Evolutionary conservation across 1,139 yeast genomes (phyloP).

Genomic region (Kodamaea alishanica): DNA sequence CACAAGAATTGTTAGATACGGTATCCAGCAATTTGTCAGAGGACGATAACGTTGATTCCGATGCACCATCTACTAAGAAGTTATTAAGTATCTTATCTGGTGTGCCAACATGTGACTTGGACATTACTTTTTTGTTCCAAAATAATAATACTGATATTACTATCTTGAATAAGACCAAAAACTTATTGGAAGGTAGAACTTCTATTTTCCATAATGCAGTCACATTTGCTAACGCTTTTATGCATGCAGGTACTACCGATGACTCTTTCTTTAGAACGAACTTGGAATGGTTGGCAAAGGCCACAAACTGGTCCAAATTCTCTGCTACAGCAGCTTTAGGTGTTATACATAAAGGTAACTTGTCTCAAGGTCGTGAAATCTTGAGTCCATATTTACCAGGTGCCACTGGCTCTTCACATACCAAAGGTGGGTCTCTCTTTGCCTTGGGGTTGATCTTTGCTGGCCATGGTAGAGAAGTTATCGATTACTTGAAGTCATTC

Average conservation of each 20-base stretch:
- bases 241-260: slow-evolving; percentile 96
- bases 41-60: slow-evolving; percentile 36
- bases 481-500: slow-evolving; percentile 72
- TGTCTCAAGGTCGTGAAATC: slow-evolving; percentile 84
- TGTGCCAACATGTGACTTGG: slow-evolving; percentile 90
- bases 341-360: slow-evolving; percentile 92
- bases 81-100: slow-evolving; percentile 78
- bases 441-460: slow-evolving; percentile 94
- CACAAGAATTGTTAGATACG: slow-evolving; percentile 81
- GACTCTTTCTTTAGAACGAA: slow-evolving; percentile 89
- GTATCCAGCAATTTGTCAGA: slow-evolving; percentile 46
- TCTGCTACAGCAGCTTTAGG: slow-evolving; percentile 98
- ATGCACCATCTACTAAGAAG: slow-evolving; percentile 32
- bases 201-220: slow-evolving; percentile 95
- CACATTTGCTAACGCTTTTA: slow-evolving; percentile 89
- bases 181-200: slow-evolving; percentile 82
- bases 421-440: slow-evolving; percentile 93
- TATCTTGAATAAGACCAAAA: slow-evolving; percentile 78
- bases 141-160: slow-evolving; percentile 85
- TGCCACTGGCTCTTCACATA: slow-evolving; percentile 69
- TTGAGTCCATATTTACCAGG: slow-evolving; percentile 93
- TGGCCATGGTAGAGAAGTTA: slow-evolving; percentile 89
- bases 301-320: slow-evolving; percentile 96
- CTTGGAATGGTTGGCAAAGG: slow-evolving; percentile 94
- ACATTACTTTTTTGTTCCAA: slow-evolving; percentile 80